A percentile compares a stretch with the other conserved stretches of the same genome.
Conservation (phyloP, 1,284 basidiomycete genomes). For the Tylopilus sp. region DNA sequence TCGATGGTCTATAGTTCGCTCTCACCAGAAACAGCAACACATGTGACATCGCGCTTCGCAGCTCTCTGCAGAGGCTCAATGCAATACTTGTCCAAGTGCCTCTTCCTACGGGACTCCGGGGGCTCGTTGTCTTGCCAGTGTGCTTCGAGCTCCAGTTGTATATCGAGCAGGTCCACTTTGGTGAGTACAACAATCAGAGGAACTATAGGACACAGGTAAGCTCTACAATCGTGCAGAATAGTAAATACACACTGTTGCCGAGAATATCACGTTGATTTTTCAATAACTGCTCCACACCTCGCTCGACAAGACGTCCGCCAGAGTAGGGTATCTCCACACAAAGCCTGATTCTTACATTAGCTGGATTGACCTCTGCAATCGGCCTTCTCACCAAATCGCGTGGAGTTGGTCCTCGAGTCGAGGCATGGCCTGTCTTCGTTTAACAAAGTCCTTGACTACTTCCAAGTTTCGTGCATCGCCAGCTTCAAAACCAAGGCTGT, state of each 20-base stretch:
- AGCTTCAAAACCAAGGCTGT: slow-evolving; percentile 33
- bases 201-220: not conserved
- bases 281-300: slow-evolving; percentile 7
- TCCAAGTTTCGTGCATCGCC: slow-evolving; percentile 16
- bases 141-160: not conserved
- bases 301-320: slow-evolving; percentile 4
- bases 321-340: slow-evolving; percentile 11
- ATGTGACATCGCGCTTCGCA: not conserved
- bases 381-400: slow-evolving; percentile 12
- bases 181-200: slow-evolving; percentile 16
- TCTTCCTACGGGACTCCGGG: not conserved
- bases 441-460: not conserved
- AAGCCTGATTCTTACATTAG: not conserved
- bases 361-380: not conserved
- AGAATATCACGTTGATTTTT: not conserved
- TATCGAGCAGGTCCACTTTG: slow-evolving; percentile 11
- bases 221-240: too few relatives aligned
- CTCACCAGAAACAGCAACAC: slow-evolving; percentile 9
- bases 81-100: not conserved
- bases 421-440: too few relatives aligned
- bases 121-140: not conserved
- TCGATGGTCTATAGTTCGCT: not conserved
- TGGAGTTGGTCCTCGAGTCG: slow-evolving; percentile 6
- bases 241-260: slow-evolving; percentile 3
- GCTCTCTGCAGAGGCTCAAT: not conserved